Conservation (phyloP, 768 basidiomycete species). For the Leucocoprinus sp. region DNA sequence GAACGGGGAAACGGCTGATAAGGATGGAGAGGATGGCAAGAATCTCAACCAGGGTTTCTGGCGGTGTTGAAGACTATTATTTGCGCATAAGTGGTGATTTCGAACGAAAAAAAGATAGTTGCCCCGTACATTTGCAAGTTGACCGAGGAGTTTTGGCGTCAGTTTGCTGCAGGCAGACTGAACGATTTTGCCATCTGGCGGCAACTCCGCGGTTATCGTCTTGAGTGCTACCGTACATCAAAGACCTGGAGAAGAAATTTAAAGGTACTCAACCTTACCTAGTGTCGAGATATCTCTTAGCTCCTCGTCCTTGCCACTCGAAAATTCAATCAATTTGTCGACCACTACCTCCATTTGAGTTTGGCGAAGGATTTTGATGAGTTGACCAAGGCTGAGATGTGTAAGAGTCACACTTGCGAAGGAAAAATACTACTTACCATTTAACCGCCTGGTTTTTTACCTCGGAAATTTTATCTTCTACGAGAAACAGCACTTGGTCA, state of each 20-base stretch:
- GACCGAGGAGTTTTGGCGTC: conserved; percentile 72
- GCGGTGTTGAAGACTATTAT: conserved; percentile 53
- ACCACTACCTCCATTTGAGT: conserved; percentile 78
- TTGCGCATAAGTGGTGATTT: conserved; percentile 13
- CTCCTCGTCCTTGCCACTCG: conserved; percentile 84
- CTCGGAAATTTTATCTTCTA: conserved; percentile 94
- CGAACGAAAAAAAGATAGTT: background rate
- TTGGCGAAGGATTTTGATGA: conserved; percentile 86
- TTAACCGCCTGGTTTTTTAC: conserved; percentile 98
- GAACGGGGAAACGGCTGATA: conserved; percentile 73
- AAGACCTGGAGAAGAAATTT: conserved; percentile 42
- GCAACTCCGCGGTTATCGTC: conserved; percentile 88
- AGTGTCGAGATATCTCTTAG: conserved; percentile 89
- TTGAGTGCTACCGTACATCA: conserved; percentile 60
- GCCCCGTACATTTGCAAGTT: conserved; percentile 69
- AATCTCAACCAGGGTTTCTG: conserved; percentile 78
- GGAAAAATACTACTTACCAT: conserved; percentile 47
- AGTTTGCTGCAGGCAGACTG: conserved; percentile 75
- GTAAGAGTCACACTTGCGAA: conserved; percentile 1
- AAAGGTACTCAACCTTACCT: conserved; percentile 40
- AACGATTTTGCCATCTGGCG: conserved; percentile 73
- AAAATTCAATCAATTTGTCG: conserved; percentile 83
- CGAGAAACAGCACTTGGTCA: conserved; percentile 73
- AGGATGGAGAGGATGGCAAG: conserved; percentile 83
- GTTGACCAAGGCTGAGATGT: conserved; percentile 63